Evolutionary conservation across 495 filamentous ascomycete species (phyloP), one percentile per base, ranked within the genome.

Genomic region (Penicillium canescens): DNA sequence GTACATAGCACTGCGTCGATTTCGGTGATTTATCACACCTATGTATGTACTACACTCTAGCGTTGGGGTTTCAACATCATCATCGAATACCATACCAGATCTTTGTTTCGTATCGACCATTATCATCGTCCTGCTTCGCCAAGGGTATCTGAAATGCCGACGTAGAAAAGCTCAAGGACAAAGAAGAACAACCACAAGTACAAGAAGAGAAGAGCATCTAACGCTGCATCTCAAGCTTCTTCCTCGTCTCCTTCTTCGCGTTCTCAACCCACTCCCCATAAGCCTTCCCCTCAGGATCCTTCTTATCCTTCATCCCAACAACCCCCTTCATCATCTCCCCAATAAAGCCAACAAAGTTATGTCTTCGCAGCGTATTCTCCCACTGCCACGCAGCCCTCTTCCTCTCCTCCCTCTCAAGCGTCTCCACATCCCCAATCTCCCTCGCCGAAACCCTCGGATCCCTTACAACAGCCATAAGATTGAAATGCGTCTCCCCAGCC

Each of bases 311-410:
- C 56, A 65, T 56, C 56, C 71, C 75, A 37, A 89, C 87, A 26
- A 97, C 92, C 20, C 84, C 90, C 78, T 93, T 94, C 60, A 96
- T 70, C 46, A 96, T 77, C 79, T 98, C 94, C 39, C 89, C 90
- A 47, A 92, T 86, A 67, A 99, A 96, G 0, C 92, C 95, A 14
- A 99, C 87, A 73, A 99, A 98, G 66, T 99, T 99, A 71, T 94
- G 93, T 62, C 89, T 72, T 52, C 94, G 72, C 66, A 99, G 75
- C 24, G 92, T 90, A 73, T 99, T 98, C 82, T 99, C 94, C 85
- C 92, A 98, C 62, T 82, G 81, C 95, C 94, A 99, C 28, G 82
- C 89, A 46, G 75, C 79, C 49, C 94, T 74, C 84, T 96, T 96
- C 68, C 80, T 73, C 79, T 92, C 86, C 82, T 98, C 92, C 50